Evolutionary conservation across 768 basidiomycete species (phyloP).

Genomic region (Naganishia vaughanmartiniae): DNA sequence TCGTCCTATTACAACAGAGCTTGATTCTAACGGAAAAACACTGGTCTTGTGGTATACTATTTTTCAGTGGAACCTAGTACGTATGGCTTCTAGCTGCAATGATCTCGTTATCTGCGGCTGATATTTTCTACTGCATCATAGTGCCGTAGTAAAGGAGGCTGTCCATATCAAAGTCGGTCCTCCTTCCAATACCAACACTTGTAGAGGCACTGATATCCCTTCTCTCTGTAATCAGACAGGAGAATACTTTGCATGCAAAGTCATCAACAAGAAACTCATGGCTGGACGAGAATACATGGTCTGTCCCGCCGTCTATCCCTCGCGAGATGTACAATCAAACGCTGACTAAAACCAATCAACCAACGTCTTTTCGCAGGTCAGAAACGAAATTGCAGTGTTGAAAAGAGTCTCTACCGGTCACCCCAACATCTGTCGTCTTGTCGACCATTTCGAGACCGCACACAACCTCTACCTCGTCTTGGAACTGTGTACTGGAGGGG

Average conservation of each 20-base stretch:
- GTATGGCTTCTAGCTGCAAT: not conserved
- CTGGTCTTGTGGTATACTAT: conserved; percentile 51
- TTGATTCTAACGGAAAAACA: conserved; percentile 4
- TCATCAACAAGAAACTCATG: conserved; percentile 99
- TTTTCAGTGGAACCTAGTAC: conserved; percentile 82
- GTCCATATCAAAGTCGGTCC: conserved; percentile 66
- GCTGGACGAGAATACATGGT: conserved; percentile 98
- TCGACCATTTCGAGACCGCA: conserved; percentile 95
- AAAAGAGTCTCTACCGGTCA: conserved; percentile 90
- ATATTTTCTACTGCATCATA: conserved; percentile 17
- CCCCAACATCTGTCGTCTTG: conserved; percentile 83
- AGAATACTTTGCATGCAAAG: conserved; percentile 97
- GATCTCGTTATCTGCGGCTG: not conserved
- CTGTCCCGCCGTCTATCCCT: conserved; percentile 38
- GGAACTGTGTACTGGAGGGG: conserved; percentile 94
- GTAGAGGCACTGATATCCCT: not conserved
- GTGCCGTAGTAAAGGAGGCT: conserved; percentile 62
- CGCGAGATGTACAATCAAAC: not conserved
- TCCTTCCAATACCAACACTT: no score
- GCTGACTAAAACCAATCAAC: no score
- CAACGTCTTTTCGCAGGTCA: conserved; percentile 63
- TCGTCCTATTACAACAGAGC: not conserved
- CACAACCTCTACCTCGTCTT: conserved; percentile 93
- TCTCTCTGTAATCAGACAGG: conserved; percentile 59
- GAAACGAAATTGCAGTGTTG: conserved; percentile 93